Conservation (phyloP, 148 eudicot genomes). For the Cornus florida region DNA sequence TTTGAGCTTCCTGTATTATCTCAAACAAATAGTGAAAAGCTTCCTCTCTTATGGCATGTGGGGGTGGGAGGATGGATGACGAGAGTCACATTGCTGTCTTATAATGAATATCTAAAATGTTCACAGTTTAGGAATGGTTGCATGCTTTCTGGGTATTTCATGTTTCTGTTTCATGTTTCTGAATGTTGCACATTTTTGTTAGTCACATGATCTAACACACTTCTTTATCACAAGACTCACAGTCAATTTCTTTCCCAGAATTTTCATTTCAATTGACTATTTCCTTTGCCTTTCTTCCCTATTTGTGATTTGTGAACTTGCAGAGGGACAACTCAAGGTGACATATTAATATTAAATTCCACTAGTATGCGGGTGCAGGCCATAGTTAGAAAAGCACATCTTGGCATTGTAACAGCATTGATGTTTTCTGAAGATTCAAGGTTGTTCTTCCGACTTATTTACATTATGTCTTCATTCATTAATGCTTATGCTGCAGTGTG, state of each 20-base stretch:
- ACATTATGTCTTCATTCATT: neutral
- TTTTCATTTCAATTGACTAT: neutral
- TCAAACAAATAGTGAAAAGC: too few relatives aligned
- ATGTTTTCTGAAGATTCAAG: slow-evolving; percentile 84
- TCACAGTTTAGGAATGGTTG: too few relatives aligned
- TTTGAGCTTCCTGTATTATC: too few relatives aligned
- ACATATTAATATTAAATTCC: slow-evolving; percentile 58
- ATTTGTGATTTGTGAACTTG: slow-evolving; percentile 14
- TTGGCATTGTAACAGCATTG: slow-evolving; percentile 82
- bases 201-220: neutral
- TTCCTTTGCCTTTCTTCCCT: neutral
- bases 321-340: slow-evolving; percentile 92
- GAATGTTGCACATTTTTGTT: too few relatives aligned
- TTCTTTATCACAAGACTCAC: neutral
- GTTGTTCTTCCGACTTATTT: slow-evolving; percentile 22
- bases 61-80: too few relatives aligned
- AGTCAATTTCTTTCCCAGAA: neutral
- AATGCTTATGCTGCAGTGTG: neutral
- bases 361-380: slow-evolving; percentile 52
- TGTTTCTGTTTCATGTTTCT: too few relatives aligned
- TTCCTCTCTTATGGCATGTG: too few relatives aligned
- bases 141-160: too few relatives aligned
- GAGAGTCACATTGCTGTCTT: too few relatives aligned
- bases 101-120: too few relatives aligned
- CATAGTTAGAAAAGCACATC: slow-evolving; percentile 74